A percentile compares a stretch with the other conserved stretches of the same genome.
Evolutionary conservation across 495 filamentous ascomycete genomes (phyloP).

Genomic region (Delitschia confertaspora): DNA sequence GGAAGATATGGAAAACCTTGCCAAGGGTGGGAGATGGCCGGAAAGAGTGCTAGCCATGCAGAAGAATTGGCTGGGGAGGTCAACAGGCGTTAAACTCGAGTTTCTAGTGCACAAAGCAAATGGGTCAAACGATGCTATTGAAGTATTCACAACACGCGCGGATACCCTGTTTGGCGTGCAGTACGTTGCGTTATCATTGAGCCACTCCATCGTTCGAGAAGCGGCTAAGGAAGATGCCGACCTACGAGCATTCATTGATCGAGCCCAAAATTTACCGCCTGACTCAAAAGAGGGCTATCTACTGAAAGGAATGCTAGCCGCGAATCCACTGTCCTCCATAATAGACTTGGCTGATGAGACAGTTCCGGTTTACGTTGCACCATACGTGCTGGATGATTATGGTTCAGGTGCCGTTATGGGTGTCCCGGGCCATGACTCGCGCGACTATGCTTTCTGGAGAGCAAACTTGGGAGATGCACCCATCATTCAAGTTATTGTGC

Average conservation of each 20-base stretch:
- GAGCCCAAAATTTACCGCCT: constrained; percentile 49
- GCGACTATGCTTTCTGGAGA: constrained; percentile 73
- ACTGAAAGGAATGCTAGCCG: constrained; percentile 50
- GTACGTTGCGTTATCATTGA: constrained; percentile 68
- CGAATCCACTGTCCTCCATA: constrained; percentile 51
- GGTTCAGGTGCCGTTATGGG: constrained; percentile 90
- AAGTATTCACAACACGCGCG: constrained; percentile 73
- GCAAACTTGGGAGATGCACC: constrained; percentile 43
- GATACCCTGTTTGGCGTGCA: constrained; percentile 81
- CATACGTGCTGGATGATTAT: constrained; percentile 81
- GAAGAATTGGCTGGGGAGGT: constrained; percentile 80
- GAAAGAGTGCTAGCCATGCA: constrained; percentile 77
- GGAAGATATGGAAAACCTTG: constrained; percentile 58
- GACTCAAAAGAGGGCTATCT: constrained; percentile 70
- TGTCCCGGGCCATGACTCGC: constrained; percentile 72
- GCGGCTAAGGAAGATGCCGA: constrained; percentile 50
- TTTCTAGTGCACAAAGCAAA: constrained; percentile 46
- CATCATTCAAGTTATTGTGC: constrained; percentile 13
- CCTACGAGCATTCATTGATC: constrained; percentile 59
- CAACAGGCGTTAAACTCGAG: constrained; percentile 58
- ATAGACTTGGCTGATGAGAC: constrained; percentile 45
- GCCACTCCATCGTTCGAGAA: constrained; percentile 59
- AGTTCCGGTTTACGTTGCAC: constrained; percentile 69
- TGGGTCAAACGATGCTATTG: constrained; percentile 38
- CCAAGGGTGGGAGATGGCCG: constrained; percentile 60